Conservation (phyloP, 331 rosid species). For the Arachis monticola region DNA sequence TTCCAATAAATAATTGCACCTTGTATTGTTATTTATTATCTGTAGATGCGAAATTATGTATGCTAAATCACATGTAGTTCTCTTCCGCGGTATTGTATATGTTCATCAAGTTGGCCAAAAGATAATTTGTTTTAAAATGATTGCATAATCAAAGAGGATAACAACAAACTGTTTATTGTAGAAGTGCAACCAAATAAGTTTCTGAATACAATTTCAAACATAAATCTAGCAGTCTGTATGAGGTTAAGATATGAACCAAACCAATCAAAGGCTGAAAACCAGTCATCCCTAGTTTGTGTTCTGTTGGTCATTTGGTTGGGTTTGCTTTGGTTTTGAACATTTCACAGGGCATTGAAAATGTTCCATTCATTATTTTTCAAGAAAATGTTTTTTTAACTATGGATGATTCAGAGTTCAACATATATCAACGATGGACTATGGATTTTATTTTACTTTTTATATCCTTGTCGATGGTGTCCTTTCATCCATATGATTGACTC, state of each 20-base stretch:
- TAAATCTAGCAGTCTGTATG: constrained; percentile 14
- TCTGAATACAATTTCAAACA: constrained; percentile 8
- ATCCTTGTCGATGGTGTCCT: neutral
- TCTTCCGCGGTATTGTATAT: neutral
- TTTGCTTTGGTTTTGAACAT: constrained; percentile 12
- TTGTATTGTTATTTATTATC: too few relatives aligned
- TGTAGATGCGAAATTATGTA: neutral
- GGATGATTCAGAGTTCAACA: neutral
- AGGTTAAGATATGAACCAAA: neutral
- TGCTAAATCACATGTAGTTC: constrained; percentile 5
- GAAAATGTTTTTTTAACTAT: constrained; percentile 12
- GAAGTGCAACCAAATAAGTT: neutral
- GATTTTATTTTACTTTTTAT: constrained; percentile 18
- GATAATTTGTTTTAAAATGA: neutral
- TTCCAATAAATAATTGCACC: too few relatives aligned
- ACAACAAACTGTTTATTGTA: neutral
- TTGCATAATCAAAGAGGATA: neutral
- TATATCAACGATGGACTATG: constrained; percentile 8
- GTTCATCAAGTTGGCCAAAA: neutral
- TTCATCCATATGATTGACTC: too few relatives aligned
- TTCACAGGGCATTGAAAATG: neutral
- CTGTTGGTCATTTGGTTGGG: constrained; percentile 15
- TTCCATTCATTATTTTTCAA: neutral
- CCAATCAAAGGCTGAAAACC: constrained; percentile 16
- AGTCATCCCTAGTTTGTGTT: constrained; percentile 1